Conservation (phyloP, 164 flowering plant species). For the Warburgia ugandensis region DNA sequence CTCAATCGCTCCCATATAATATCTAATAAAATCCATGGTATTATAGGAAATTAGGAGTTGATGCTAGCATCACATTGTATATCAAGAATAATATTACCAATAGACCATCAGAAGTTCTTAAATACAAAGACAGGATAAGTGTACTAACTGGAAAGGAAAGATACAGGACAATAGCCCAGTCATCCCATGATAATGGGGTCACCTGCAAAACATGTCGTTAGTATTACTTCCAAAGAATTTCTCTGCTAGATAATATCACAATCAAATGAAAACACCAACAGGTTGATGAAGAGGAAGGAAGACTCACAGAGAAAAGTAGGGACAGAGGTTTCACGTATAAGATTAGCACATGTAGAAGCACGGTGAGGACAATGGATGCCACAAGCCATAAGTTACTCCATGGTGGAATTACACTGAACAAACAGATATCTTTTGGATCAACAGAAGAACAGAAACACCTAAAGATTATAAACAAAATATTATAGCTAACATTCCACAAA, state of each 20-base stretch:
- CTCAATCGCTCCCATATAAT: too few species aligned
- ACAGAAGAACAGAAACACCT: too few species aligned
- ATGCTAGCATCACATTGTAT: too few species aligned
- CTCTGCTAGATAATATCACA: neutral
- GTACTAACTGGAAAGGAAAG: conserved; percentile 90
- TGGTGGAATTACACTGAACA: conserved; percentile 74
- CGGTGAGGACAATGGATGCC: conserved; percentile 76
- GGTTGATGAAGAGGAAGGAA: conserved; percentile 7
- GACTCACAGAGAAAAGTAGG: conserved; percentile 92
- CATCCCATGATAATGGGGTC: conserved; percentile 82
- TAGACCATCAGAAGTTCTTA: too few species aligned
- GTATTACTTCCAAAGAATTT: neutral
- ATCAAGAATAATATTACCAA: too few species aligned
- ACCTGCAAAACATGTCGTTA: conserved; percentile 45
- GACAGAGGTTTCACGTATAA: conserved; percentile 81
- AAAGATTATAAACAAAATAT: too few species aligned
- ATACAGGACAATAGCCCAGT: conserved; percentile 76
- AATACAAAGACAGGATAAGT: neutral
- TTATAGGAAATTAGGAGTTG: too few species aligned
- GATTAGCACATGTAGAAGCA: conserved; percentile 83
- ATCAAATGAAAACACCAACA: neutral
- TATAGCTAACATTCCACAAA: too few species aligned
- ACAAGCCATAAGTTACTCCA: conserved; percentile 99
- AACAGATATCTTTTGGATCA: too few species aligned
- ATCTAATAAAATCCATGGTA: too few species aligned